phyloP scores from a whole-genome alignment of 768 basidiomycete species.

The Agaricus blazei region DNA sequence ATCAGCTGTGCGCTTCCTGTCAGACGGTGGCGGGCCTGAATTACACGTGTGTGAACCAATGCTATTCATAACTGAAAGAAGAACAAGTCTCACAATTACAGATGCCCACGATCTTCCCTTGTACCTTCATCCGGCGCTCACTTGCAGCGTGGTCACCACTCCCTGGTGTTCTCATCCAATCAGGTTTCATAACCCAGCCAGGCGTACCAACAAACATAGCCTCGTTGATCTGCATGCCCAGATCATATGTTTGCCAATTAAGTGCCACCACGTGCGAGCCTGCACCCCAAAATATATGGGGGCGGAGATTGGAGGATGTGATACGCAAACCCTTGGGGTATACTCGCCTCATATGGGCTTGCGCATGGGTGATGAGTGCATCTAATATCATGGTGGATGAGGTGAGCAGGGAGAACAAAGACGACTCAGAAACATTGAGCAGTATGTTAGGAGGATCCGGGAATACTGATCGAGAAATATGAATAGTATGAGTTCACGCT shows the following conservation, averaged over 20 bases:
- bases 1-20: conserved; percentile 17
- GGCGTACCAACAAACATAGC: conserved; percentile 52
- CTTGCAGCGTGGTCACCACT: conserved; percentile 3
- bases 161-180: conserved; percentile 7
- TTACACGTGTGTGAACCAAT: background rate
- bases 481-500: background rate
- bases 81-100: conserved; percentile 34
- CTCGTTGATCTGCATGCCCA: conserved; percentile 56
- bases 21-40: conserved; percentile 44
- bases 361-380: conserved; percentile 37
- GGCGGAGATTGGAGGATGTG: conserved; percentile 48
- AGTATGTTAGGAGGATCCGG: conserved; percentile 42
- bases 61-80: background rate
- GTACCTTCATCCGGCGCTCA: conserved; percentile 18
- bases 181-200: conserved; percentile 53
- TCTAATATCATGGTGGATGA: conserved; percentile 13
- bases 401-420: conserved; percentile 29
- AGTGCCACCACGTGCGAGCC: conserved; percentile 55
- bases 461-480: conserved; percentile 23
- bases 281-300: conserved; percentile 46
- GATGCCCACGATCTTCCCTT: conserved; percentile 35
- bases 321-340: conserved; percentile 57
- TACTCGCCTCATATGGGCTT: conserved; percentile 45
- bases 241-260: conserved; percentile 62
- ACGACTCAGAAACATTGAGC: conserved; percentile 58